Base-by-base conservation (phyloP, 75 land plant species). In the Chamaecyparis obtusa region DNA sequence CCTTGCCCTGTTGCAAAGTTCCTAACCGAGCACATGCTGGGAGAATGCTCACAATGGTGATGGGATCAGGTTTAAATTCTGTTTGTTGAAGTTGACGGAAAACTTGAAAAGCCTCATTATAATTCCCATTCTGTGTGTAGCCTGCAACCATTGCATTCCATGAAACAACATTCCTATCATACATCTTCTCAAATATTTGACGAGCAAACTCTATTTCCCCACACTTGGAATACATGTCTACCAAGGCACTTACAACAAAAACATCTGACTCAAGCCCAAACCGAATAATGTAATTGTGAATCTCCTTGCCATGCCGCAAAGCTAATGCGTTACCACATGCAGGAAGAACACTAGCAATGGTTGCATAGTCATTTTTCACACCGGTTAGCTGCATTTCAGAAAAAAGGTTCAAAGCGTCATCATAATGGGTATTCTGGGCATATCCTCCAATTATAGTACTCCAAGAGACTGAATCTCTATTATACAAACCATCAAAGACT, bases 181-280 rank as follows among this genome's bases (percentile, higher is more conserved):
- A 33, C 81, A 87, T 87, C 37, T 79, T 87, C 21, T 76, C 83
- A 76, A 88, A 88, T 30, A 87, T 9, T 33, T 86, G 77, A n/a
- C 76, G 35, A 8, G 86, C 86, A 6, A 16, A 14, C 74, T 36
- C 17, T 6, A 86, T 55, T 24, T 32, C 83, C 39, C 96, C 91
- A 87, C 91, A 91, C 87, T 90, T 90, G 35, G 89, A 90, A 89
- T 93, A 93, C 91, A 91, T 91, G 71, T 88, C 87, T 24, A 90
- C 83, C n/a, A 90, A 85, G 60, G 92, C 75, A 79, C 87, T 88
- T 71, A 49, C 41, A 27, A 90, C 69, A 67, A 84, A 86, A 54
- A 37, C 16, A 71, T 81, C 88, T 32, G 37, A 51, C 27, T 72
- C 72, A 69, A 91, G 39, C 3, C 51, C 56, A 32, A 71, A 72